Base-by-base conservation (phyloP, 1,139 yeast species). In the Geotrichum candidum region DNA sequence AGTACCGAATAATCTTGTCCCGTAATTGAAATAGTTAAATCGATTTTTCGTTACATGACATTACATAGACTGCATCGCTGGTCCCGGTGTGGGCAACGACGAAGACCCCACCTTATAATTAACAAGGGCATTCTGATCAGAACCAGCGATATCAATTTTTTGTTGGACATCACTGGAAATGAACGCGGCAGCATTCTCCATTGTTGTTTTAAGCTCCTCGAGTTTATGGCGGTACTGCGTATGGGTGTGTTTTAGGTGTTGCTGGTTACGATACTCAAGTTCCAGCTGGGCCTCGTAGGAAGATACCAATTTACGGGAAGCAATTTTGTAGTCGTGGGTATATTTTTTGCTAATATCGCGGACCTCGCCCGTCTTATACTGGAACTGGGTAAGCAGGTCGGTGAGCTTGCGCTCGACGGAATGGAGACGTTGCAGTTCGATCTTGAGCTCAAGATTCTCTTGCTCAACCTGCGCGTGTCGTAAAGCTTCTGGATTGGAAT, bases 361-460 rank as follows among this genome's bases (percentile, higher is more conserved):
- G 11, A 70, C 60, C 35, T 63, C 65, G 31, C 65, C 62, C 56
- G 69, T 48, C 1, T 70, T 64, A 29, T 60, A 56, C 54, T 68
- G 70, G 54, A 68, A 71, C 35, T 65, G 64, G 22, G 60, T 61
- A n/a, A 70, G 56, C 23, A 69, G 52, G 29, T 66, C 68, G 5
- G 61, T 61, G 50, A 67, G 62, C 57, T 67, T 66, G 9, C 60
- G 55, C 25, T 68, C 72, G 15, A 67, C 63, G 41, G 67, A 69
- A 57, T 68, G 66, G 5, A 69, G 65, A 29, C 67, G 65, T 56
- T 71, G 74, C 15, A 71, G 64, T 55, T 69, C 68, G 33, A 69
- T 61, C 50, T 67, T 67, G 10, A 71, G 65, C 45, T 64, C 61
- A 31, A 71, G 63, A 56, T 71, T 71, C 38, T 57, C 59, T 22